Evolutionary conservation across 805 yeast species (phyloP), one percentile per base, ranked within the genome.

Genomic region (Starmera dryadoides): DNA sequence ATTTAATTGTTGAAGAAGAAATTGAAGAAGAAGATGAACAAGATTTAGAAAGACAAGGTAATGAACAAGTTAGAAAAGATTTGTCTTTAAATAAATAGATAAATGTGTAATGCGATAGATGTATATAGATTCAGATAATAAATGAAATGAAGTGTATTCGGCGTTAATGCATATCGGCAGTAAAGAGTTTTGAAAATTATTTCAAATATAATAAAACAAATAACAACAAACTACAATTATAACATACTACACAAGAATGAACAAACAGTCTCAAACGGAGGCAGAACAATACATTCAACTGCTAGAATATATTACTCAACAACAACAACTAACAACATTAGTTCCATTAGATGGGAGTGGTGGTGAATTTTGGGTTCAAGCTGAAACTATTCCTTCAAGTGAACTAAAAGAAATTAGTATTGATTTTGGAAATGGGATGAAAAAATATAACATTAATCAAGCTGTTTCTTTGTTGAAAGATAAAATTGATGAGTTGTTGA

Each of bases 281-380:
- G 5, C 12, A 12, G 28, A 12, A 4, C 28, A 25, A 12, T 25
- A 25, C 28, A 8, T 4, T 11, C 28, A 25, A 12, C 5, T 25
- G 4, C 28, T 25, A 25, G 28, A 25, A 12, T 25, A 25, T 12
- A 5, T 29, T 5, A n/a, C 31, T 14, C 18, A 15, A 7, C n/a
- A 9, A 15, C 31, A 15, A 15, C 11, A 29, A 7, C 31, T 16
- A 12, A 17, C 14, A n/a, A 25, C 28, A 12, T 12, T 48, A 3
- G 46, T 48, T 2, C 50, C 50, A 2, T 32, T 48, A 9, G 52
- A 48, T 29, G 48, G 48, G 10, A 45, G 44, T 11, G 52, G 52
- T 1, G 33, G 43, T 8, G 52, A 48, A 35, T 46, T 48, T 39
- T 48, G 48, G 50, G 44, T 38, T 22, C 43, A 44, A 15, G 50